These are phyloP conservation scores for Coriaria nepalensis DNA, from an alignment of 306 rosid genomes.

Conservation along the genomic window DNA sequence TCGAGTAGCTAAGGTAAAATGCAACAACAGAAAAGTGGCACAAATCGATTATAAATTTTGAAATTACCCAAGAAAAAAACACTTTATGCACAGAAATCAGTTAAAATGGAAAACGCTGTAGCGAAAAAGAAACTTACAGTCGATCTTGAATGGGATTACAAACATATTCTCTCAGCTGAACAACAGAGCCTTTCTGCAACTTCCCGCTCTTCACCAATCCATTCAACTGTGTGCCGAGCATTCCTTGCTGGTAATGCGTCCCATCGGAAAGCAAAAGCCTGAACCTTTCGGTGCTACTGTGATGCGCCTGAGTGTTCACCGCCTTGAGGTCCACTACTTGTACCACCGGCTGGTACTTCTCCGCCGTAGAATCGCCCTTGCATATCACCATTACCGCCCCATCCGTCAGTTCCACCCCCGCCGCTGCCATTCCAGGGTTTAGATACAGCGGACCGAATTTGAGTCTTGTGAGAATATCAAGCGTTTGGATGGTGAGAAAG, in stretches of 20 bases:
- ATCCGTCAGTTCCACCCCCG: constrained; percentile 42
- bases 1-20: too few relatives aligned
- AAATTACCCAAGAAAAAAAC: not conserved
- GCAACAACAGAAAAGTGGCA: too few relatives aligned
- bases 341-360: constrained; percentile 34
- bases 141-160: constrained; percentile 55
- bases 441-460: not conserved
- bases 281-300: constrained; percentile 35
- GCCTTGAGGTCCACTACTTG: constrained; percentile 53
- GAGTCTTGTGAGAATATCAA: not conserved
- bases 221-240: constrained; percentile 62
- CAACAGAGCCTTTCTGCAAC: constrained; percentile 55
- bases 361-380: constrained; percentile 17
- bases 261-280: constrained; percentile 64
- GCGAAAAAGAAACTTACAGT: constrained; percentile 24
- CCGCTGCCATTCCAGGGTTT: constrained; percentile 10
- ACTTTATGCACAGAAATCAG: not conserved
- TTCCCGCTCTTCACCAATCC: constrained; percentile 27
- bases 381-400: constrained; percentile 43
- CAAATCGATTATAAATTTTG: too few relatives aligned
- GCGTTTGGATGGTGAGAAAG: constrained; percentile 1
- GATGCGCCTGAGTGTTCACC: constrained; percentile 32
- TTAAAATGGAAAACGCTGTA: not conserved
- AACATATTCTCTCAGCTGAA: constrained; percentile 32
- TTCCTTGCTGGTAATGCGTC: constrained; percentile 43